A percentile compares a stretch with the other conserved stretches of the same genome.
phyloP scores from a whole-genome alignment of 2,329 filamentous ascomycete species.

The Bipolaris zeicola region DNA sequence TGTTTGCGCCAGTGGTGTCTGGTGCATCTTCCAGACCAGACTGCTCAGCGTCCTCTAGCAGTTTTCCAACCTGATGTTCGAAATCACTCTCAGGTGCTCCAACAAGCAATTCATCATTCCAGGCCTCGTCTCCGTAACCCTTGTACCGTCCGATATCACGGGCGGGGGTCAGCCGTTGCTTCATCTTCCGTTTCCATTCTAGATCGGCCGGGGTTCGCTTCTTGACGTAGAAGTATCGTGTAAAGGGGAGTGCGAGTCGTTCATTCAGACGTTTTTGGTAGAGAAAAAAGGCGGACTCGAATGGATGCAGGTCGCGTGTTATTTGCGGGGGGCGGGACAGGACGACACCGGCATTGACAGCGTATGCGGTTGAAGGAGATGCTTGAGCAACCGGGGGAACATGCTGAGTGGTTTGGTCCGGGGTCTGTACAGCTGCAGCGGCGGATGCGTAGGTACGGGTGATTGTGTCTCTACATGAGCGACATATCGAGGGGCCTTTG shows the following conservation, averaged over 20 bases:
- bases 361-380: constrained; percentile 54
- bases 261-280: constrained; percentile 98
- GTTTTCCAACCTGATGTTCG: constrained; percentile 67
- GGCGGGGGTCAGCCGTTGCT: constrained; percentile 75
- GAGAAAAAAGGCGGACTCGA: constrained; percentile 93
- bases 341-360: constrained; percentile 69
- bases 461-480: constrained; percentile 52
- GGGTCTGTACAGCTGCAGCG: constrained; percentile 46
- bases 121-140: constrained; percentile 72
- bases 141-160: constrained; percentile 87
- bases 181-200: constrained; percentile 88
- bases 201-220: constrained; percentile 80
- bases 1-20: constrained; percentile 40
- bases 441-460: constrained; percentile 45
- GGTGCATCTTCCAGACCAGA: constrained; percentile 52
- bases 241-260: constrained; percentile 84
- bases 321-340: constrained; percentile 87
- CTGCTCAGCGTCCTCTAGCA: constrained; percentile 75
- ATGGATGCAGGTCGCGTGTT: constrained; percentile 80
- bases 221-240: constrained; percentile 93
- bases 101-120: constrained; percentile 89
- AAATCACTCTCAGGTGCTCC: constrained; percentile 71
- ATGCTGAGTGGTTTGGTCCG: constrained; percentile 33
- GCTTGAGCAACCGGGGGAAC: constrained; percentile 43
- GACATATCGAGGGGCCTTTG: constrained; percentile 52